Conservation (phyloP, 192 early-diverging fungal genomes). For the Rhizophagus clarus region DNA sequence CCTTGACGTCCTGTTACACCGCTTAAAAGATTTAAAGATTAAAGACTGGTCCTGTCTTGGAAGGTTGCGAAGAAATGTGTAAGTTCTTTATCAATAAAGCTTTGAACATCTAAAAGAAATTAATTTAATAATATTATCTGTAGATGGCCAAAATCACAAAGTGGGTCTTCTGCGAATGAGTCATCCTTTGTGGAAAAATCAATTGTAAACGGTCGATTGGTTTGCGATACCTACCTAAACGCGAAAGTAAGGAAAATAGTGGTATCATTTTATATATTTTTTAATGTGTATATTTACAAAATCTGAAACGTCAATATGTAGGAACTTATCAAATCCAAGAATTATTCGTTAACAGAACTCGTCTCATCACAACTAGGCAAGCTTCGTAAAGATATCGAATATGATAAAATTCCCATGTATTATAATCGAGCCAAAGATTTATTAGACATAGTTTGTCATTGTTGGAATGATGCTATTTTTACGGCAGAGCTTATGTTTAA, state of each 20-base stretch:
- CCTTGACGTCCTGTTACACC: conserved; percentile 89
- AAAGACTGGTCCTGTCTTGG: conserved; percentile 89
- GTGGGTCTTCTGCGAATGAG: conserved; percentile 59
- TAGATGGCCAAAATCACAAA: conserved; percentile 85
- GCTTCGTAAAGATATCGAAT: conserved; percentile 81
- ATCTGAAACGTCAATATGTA: conserved; percentile 31
- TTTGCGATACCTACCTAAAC: conserved; percentile 92
- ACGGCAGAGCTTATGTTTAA: conserved; percentile 83
- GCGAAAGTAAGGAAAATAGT: conserved; percentile 43
- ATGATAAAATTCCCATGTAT: conserved; percentile 72
- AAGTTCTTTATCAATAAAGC: conserved; percentile 22
- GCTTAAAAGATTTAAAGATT: conserved; percentile 82
- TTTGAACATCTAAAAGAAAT: not conserved
- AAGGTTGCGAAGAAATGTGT: conserved; percentile 74
- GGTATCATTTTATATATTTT: not conserved
- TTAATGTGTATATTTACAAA: not conserved
- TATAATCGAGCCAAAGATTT: conserved; percentile 65
- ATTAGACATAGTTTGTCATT: conserved; percentile 74
- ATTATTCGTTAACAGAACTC: conserved; percentile 79
- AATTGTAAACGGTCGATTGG: conserved; percentile 80
- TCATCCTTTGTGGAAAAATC: conserved; percentile 74
- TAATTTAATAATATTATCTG: not conserved
- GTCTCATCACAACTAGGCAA: conserved; percentile 76
- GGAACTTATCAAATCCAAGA: conserved; percentile 84
- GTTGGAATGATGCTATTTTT: conserved; percentile 81